phyloP scores from a whole-genome alignment of 169 alveolate genomes.

The Eimeria tenella region DNA sequence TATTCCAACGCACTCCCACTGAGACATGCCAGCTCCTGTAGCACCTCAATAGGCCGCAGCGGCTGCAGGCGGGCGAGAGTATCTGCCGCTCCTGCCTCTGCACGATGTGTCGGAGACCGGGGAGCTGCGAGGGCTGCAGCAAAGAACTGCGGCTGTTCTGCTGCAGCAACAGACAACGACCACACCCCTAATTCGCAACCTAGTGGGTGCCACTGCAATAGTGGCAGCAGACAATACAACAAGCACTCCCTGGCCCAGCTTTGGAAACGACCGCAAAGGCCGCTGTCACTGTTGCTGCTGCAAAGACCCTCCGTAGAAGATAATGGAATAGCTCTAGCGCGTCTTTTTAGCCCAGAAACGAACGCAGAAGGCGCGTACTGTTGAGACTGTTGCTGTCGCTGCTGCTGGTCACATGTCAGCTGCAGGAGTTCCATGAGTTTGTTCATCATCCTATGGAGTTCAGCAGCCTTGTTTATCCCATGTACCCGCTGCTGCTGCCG shows the following conservation, averaged over 20 bases:
- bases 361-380: slow-evolving; percentile 14
- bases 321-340: background rate
- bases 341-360: slow-evolving; percentile 58
- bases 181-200: slow-evolving; percentile 61
- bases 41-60: slow-evolving; percentile 52
- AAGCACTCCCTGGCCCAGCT: slow-evolving; percentile 61
- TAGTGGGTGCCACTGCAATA: slow-evolving; percentile 62
- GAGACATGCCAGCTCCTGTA: slow-evolving; percentile 62
- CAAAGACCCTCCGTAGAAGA: background rate
- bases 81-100: slow-evolving; percentile 69
- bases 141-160: slow-evolving; percentile 63
- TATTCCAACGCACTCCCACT: slow-evolving; percentile 52
- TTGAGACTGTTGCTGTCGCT: slow-evolving; percentile 29
- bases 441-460: slow-evolving; percentile 50
- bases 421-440: slow-evolving; percentile 50
- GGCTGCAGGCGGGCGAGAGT: slow-evolving; percentile 55
- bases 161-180: slow-evolving; percentile 42
- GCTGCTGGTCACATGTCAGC: slow-evolving; percentile 60
- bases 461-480: slow-evolving; percentile 8
- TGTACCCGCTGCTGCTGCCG: background rate
- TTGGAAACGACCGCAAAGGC: slow-evolving; percentile 37
- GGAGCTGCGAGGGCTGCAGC: slow-evolving; percentile 61
- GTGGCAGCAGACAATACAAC: slow-evolving; percentile 49
- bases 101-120: slow-evolving; percentile 31
- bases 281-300: slow-evolving; percentile 45